Conservation (phyloP, 805 yeast species). For the Torulaspora gathmanii region DNA sequence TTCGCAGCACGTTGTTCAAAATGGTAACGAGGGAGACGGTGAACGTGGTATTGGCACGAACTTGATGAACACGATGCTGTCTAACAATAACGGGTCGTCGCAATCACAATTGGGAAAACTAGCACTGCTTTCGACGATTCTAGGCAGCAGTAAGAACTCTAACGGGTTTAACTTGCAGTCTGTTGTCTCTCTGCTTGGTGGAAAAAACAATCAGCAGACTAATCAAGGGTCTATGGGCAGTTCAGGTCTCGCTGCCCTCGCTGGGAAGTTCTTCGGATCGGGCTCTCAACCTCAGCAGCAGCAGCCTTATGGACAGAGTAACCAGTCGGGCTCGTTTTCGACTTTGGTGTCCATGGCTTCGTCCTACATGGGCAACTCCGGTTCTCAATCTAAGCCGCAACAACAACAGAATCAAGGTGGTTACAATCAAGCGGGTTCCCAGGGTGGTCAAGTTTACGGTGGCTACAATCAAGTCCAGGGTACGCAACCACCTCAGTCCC, state of each 20-base stretch:
- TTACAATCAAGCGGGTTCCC: background rate
- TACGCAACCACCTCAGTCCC: background rate
- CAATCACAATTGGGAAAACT: conserved; percentile 31
- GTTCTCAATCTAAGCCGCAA: background rate
- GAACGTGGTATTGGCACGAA: conserved; percentile 22
- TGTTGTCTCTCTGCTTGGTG: conserved; percentile 23
- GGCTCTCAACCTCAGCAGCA: conserved; percentile 9
- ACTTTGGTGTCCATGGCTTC: conserved; percentile 23
- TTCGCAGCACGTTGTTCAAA: conserved; percentile 20
- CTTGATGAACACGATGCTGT: conserved; percentile 21
- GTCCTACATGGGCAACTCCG: conserved; percentile 12
- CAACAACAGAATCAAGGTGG: background rate
- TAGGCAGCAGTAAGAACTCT: conserved; percentile 16
- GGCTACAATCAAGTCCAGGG: conserved; percentile 4
- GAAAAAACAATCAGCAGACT: conserved; percentile 3
- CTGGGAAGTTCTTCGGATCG: conserved; percentile 26
- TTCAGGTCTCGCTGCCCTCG: conserved; percentile 26
- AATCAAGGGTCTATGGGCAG: conserved; percentile 17
- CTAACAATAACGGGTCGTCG: conserved; percentile 23
- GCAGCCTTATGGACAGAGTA: conserved; percentile 5
- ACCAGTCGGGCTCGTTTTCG: conserved; percentile 17
- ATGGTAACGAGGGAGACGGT: conserved; percentile 16
- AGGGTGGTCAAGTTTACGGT: background rate
- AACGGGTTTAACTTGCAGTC: conserved; percentile 23
- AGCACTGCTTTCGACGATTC: conserved; percentile 27